A percentile compares a stretch with the other conserved stretches of the same genome.
phyloP scores from a whole-genome alignment of 257 asterid genomes.

The Catharanthus roseus region DNA sequence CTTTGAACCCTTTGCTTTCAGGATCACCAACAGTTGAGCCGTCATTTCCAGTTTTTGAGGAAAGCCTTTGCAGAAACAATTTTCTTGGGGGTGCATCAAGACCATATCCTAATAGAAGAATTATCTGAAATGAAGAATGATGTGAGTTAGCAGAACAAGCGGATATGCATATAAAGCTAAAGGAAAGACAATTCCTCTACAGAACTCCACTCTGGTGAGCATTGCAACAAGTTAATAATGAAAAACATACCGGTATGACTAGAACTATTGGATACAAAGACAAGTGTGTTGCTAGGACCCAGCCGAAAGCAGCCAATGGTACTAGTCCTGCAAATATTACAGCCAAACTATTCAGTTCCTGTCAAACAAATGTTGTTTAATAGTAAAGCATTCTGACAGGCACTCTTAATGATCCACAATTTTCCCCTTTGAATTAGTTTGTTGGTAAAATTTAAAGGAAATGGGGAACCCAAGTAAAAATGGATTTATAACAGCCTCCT shows the following conservation, averaged over 20 bases:
- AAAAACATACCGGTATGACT: slow-evolving; percentile 66
- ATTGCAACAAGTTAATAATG: neutral
- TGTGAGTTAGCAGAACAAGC: neutral
- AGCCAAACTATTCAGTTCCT: slow-evolving; percentile 20
- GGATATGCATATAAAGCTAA: neutral
- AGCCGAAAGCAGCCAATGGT: slow-evolving; percentile 94
- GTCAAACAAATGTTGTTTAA: neutral
- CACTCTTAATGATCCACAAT: neutral
- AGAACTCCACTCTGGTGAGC: neutral
- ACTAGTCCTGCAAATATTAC: slow-evolving; percentile 47
- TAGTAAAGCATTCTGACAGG: neutral
- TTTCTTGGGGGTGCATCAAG: slow-evolving; percentile 83
- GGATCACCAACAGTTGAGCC: slow-evolving; percentile 28
- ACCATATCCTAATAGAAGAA: slow-evolving; percentile 73
- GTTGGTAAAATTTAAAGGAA: neutral
- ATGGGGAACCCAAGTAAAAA: too few species aligned
- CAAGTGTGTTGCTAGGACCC: slow-evolving; percentile 87
- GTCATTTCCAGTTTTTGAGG: slow-evolving; percentile 32
- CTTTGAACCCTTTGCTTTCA: slow-evolving; percentile 22
- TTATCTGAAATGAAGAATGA: slow-evolving; percentile 40
- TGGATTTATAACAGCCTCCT: neutral
- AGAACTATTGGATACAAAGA: slow-evolving; percentile 79
- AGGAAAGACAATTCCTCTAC: neutral
- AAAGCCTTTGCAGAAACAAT: slow-evolving; percentile 40
- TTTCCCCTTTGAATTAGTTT: neutral